Conservation (phyloP, 1,284 basidiomycete species). For the Tylopilus orsonianus region DNA sequence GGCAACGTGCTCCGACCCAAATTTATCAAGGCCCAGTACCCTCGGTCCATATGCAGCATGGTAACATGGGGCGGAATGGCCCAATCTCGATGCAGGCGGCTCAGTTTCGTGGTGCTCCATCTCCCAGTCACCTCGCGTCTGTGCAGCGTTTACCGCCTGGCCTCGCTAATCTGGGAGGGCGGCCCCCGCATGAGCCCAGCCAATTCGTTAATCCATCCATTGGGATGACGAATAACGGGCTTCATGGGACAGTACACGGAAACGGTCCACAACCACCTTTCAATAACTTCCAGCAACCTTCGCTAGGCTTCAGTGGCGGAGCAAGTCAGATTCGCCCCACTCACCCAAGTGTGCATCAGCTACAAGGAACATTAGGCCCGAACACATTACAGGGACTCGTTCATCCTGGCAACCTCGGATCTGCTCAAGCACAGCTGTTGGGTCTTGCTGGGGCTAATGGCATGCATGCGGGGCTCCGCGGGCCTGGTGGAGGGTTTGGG, state of each 20-base stretch:
- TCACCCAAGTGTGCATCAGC: conserved; percentile 48
- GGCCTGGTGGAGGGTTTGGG: conserved; percentile 47
- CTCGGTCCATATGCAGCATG: conserved; percentile 53
- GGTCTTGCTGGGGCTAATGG: conserved; percentile 42
- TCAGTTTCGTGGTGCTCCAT: conserved; percentile 68
- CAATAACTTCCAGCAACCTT: conserved; percentile 47
- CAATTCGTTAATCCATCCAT: conserved; percentile 59
- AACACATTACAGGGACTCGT: conserved; percentile 46
- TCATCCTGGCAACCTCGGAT: conserved; percentile 53
- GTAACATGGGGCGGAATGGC: conserved; percentile 45
- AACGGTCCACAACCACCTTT: conserved; percentile 51
- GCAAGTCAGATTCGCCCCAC: conserved; percentile 55
- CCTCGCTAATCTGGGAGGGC: conserved; percentile 75
- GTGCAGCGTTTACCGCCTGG: conserved; percentile 73
- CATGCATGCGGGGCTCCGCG: conserved; percentile 41
- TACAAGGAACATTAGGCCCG: conserved; percentile 43
- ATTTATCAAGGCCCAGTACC: conserved; percentile 52
- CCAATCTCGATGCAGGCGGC: conserved; percentile 59
- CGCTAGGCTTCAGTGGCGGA: conserved; percentile 46
- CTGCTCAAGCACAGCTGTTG: conserved; percentile 42
- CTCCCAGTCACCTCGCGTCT: conserved; percentile 53
- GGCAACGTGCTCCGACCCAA: conserved; percentile 55
- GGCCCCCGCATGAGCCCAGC: conserved; percentile 73
- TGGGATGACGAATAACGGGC: conserved; percentile 44
- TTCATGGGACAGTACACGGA: conserved; percentile 48